Conservation (phyloP, 148 eudicot species). For the Fallopia convolvulus region DNA sequence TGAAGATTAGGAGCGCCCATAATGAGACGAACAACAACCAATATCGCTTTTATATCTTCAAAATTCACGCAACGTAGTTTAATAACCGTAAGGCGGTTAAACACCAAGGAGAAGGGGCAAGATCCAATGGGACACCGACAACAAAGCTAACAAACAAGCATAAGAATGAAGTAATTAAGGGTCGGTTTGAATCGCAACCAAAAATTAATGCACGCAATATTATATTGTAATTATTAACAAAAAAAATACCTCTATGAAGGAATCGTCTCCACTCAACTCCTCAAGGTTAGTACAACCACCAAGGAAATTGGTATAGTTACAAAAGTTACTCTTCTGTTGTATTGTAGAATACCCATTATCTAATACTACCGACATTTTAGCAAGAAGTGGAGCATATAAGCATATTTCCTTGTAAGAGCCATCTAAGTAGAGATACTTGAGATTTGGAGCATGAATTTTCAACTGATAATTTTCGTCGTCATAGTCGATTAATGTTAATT, state of each 20-base stretch:
- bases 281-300: slow-evolving; percentile 55
- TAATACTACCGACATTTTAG: too few relatives aligned
- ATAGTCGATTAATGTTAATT: slow-evolving; percentile 35
- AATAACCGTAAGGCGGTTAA: slow-evolving; percentile 40
- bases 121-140: slow-evolving; percentile 54
- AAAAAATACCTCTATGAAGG: slow-evolving; percentile 52
- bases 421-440: slow-evolving; percentile 43
- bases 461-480: slow-evolving; percentile 25
- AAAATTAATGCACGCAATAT: too few relatives aligned
- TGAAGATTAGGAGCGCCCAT: slow-evolving; percentile 48
- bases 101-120: slow-evolving; percentile 32
- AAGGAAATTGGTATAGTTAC: slow-evolving; percentile 26
- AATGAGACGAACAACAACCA: slow-evolving; percentile 48
- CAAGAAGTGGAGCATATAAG: too few relatives aligned
- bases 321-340: too few relatives aligned
- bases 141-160: background rate
- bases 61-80: slow-evolving; percentile 68
- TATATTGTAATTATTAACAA: background rate
- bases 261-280: slow-evolving; percentile 46
- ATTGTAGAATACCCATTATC: too few relatives aligned
- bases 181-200: too few relatives aligned
- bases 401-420: slow-evolving; percentile 24
- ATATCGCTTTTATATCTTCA: slow-evolving; percentile 68
- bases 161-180: background rate
- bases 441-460: slow-evolving; percentile 56